Base-by-base conservation (phyloP, 139 green algal species). In the Picochlorum sp. region DNA sequence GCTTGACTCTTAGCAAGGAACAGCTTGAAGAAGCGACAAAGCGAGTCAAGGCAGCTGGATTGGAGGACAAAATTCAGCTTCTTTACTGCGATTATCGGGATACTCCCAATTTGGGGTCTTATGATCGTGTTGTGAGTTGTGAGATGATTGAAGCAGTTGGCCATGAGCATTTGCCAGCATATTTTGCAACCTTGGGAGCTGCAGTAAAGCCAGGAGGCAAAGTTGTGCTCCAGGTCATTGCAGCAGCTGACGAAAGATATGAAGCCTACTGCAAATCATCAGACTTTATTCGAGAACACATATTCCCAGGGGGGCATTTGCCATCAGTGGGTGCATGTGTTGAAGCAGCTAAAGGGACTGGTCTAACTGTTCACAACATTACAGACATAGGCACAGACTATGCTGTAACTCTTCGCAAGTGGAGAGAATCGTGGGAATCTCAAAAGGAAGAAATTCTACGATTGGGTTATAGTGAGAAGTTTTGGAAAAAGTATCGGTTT, bases 141-240 rank as follows among this genome's bases (percentile, higher is more conserved):
- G 91, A 98, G 76, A 98, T 98, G 91, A 92, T 97, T 33, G 91
- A 98, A 78, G 91, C 91, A 0, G 90, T 98, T 39, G 91, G 91
- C 5, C 88, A 97, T 62, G 89, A 97, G 66, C 78, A 95, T 69
- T 71, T 96, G 35, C 20, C 40, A 4, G 67, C 62, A 7, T 96
- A 91, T 83, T 96, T 96, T 62, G n/a, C 24, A 12, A 70, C 54
- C 9, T 81, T 96, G 30, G 63, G 73, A 13, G 54, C 54, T 28
- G 67, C 81, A 66, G 74, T 96, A 13, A 87, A 88, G 65, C 81
- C 78, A 2, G 84, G 84, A 1, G 89, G 89, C 35, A 76, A 58
- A 28, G 79, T 73, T 1, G 79, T 82, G 3, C 78, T 94, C 33
- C 74, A 81, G 61, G 70, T 71, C 5, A 94, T 94, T 58, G 72